Conservation (phyloP, 495 filamentous ascomycete genomes). For the Jackrogersella minutella region DNA sequence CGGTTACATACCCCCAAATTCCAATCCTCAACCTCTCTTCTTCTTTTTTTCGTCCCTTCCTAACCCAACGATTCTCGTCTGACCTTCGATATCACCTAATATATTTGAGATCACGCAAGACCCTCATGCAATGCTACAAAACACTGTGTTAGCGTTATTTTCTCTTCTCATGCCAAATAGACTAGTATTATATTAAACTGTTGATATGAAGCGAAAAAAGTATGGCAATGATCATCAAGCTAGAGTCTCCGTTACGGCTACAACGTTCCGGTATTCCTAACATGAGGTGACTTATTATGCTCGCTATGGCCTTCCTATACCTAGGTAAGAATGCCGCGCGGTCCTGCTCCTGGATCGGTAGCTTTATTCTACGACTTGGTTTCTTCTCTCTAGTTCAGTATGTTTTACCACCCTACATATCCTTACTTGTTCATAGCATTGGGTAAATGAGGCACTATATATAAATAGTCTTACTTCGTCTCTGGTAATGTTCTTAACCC, state of each 20-base stretch:
- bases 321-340: slow-evolving; percentile 1
- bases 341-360: not conserved
- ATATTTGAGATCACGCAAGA: slow-evolving; percentile 1
- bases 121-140: slow-evolving; percentile 2
- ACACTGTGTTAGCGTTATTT: not conserved
- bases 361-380: slow-evolving; percentile 17
- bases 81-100: slow-evolving; percentile 27
- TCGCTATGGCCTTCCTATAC: slow-evolving; percentile 7
- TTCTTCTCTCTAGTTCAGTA: slow-evolving; percentile 20
- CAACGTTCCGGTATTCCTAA: slow-evolving; percentile 18
- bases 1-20: not conserved
- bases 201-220: not conserved
- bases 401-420: not conserved
- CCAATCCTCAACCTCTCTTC: not conserved
- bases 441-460: too few relatives aligned
- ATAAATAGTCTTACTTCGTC: too few relatives aligned
- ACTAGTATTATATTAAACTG: not conserved
- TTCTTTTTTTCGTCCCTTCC: not conserved
- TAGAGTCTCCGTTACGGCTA: not conserved
- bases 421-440: not conserved
- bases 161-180: not conserved
- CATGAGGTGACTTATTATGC: slow-evolving; percentile 4
- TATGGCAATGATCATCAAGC: slow-evolving; percentile 1
- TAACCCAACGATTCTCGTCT: not conserved
- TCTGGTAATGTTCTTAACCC: too few relatives aligned